A percentile compares a stretch with the other conserved stretches of the same genome.
Conservation (phyloP, 306 rosid species). For the Trifolium fragiferum region DNA sequence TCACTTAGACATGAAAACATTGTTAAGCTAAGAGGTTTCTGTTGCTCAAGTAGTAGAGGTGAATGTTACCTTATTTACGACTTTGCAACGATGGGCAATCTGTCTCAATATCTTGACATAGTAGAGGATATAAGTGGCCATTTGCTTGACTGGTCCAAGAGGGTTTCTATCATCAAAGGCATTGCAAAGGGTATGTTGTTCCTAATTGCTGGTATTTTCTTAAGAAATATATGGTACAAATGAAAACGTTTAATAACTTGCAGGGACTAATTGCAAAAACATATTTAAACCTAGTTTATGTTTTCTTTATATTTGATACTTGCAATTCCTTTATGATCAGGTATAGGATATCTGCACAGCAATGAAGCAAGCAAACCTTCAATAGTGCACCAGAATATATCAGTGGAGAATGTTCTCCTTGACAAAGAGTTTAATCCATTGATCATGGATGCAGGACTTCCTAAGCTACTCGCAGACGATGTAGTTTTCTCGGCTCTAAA, state of each 20-base stretch:
- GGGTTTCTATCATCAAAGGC: slow-evolving; percentile 77
- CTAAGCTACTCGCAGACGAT: slow-evolving; percentile 93
- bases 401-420: slow-evolving; percentile 79
- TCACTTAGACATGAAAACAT: slow-evolving; percentile 83
- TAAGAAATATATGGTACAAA: slow-evolving; percentile 10
- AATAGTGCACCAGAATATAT: slow-evolving; percentile 86
- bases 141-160: slow-evolving; percentile 81
- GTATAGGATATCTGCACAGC: slow-evolving; percentile 79
- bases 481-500: slow-evolving; percentile 87
- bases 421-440: slow-evolving; percentile 72
- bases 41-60: slow-evolving; percentile 90
- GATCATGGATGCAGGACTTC: slow-evolving; percentile 82
- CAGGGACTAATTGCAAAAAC: background rate
- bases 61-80: slow-evolving; percentile 92
- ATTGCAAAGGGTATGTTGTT: slow-evolving; percentile 79
- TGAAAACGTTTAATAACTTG: background rate
- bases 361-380: slow-evolving; percentile 67
- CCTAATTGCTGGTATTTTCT: background rate
- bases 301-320: slow-evolving; percentile 24
- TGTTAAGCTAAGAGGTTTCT: slow-evolving; percentile 81
- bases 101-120: slow-evolving; percentile 70
- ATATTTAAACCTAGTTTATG: background rate
- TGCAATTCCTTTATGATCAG: slow-evolving; percentile 48
- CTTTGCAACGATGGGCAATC: slow-evolving; percentile 68
- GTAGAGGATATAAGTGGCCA: slow-evolving; percentile 65